phyloP scores from a whole-genome alignment of 2,329 filamentous ascomycete species.

The Lasiodiplodia citricola region DNA sequence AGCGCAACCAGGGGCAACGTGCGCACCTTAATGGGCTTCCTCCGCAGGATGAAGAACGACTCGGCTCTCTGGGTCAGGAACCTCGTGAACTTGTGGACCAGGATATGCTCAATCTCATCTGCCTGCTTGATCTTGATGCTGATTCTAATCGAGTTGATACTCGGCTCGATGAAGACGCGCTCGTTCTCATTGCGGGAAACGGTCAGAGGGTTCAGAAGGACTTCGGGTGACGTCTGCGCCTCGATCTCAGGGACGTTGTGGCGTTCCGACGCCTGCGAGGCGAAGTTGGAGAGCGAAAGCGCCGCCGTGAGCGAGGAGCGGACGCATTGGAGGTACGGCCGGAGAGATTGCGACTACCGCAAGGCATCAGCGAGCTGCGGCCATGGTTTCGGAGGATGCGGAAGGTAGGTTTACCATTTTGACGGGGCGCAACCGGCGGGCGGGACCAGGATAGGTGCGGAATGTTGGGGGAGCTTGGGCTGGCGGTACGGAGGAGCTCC shows the following conservation, averaged over 20 bases:
- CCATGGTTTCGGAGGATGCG: background rate
- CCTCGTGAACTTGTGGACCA: constrained; percentile 97
- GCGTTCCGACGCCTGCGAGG: constrained; percentile 92
- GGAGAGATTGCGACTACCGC: constrained; percentile 86
- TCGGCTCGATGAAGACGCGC: constrained; percentile 92
- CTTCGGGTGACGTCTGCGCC: constrained; percentile 88
- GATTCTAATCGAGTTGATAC: constrained; percentile 94
- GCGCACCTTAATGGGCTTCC: constrained; percentile 90
- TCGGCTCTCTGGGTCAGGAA: constrained; percentile 97
- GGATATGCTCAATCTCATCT: constrained; percentile 96
- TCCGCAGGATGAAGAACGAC: constrained; percentile 92
- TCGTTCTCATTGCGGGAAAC: constrained; percentile 97
- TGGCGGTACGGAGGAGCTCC: constrained; percentile 21
- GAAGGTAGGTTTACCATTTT: constrained; percentile 16
- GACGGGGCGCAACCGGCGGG: constrained; percentile 6
- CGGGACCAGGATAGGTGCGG: constrained; percentile 5
- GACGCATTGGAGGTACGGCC: constrained; percentile 95
- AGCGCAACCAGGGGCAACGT: background rate
- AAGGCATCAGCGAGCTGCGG: constrained; percentile 34
- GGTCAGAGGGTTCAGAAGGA: constrained; percentile 87
- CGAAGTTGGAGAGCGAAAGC: constrained; percentile 94
- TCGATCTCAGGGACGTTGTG: constrained; percentile 99
- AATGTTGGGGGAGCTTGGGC: constrained; percentile 9
- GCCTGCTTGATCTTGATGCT: constrained; percentile 99
- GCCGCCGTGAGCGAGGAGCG: constrained; percentile 93